Evolutionary conservation across 352 stramenopile species (phyloP), one percentile per base, ranked within the genome.

Genomic region (Pythium aquatile): DNA sequence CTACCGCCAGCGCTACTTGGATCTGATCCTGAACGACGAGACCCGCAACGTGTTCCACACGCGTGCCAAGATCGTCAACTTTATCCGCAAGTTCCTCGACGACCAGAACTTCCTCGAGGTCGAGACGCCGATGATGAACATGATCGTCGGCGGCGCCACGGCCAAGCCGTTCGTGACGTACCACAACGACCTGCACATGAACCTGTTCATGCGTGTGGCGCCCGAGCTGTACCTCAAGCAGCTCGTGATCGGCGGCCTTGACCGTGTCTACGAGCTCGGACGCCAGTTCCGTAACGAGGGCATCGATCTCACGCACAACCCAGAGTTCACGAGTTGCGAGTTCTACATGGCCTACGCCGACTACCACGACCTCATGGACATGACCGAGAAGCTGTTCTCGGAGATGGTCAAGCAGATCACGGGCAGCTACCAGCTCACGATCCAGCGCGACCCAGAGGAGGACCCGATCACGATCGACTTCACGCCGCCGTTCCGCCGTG

Each of bases 281-380:
- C 91, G 97, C 13, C 97, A 99, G 72, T 99, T 99, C 78, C 96
- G 98, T 57, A 99, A 99, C 76, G 98, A 99, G 77, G 97, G 98
- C 52, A 97, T 99, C 47, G 97, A 97, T 40, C 87, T 97, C 16
- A 93, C 96, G 57, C 98, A 99, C 85, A 99, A 99, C 88, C 97
- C 97, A 1, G 98, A 99, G 77, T 99, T 99, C 68, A 99, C 98
- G 10, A 98, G 91, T 55, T 94, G 98, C 61, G 98, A 99, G 82
- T 90, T 99, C 53, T 99, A 99, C 87, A 93, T 98, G 86, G 96
- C 96, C 1, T 99, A 99, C 77, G 95, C 96, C 0, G 97, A 99
- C 83, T 99, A 99, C 82, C 85, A 98, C 68, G 94, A 99, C 73
- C 91, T 99, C 83, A 99, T 99, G 92, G 85, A 65, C n/a, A 78